These are phyloP conservation scores for Andrographis paniculata DNA, from an alignment of 305 asterid species.

Conservation along the genomic window DNA sequence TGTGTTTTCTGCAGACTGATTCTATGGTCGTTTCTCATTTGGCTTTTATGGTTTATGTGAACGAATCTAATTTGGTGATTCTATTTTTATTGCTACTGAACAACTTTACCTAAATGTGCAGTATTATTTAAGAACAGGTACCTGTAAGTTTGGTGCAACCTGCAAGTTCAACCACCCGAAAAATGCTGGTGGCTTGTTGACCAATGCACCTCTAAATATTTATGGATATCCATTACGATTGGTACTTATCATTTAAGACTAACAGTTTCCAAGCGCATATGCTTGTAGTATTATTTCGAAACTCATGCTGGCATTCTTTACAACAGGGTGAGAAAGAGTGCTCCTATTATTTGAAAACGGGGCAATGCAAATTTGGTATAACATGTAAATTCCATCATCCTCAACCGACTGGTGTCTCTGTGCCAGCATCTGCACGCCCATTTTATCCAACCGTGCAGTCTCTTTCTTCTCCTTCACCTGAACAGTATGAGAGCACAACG, in stretches of 20 bases:
- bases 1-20: neutral
- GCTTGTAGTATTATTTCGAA: neutral
- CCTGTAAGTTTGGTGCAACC: conserved; percentile 76
- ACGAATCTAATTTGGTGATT: neutral
- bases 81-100: conserved; percentile 8
- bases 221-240: conserved; percentile 80
- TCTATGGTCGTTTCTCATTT: neutral
- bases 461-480: conserved; percentile 49
- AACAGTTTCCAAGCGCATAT: neutral
- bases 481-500: conserved; percentile 39
- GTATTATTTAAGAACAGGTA: conserved; percentile 78
- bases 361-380: conserved; percentile 91
- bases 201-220: conserved; percentile 51
- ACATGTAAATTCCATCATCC: conserved; percentile 94
- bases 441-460: conserved; percentile 86
- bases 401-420: conserved; percentile 56
- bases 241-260: conserved; percentile 31
- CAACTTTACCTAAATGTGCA: conserved; percentile 28
- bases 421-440: conserved; percentile 81
- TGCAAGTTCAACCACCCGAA: conserved; percentile 94
- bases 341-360: conserved; percentile 98
- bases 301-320: conserved; percentile 9
- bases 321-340: conserved; percentile 82
- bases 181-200: conserved; percentile 66
- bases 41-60: neutral